A percentile compares a stretch with the other conserved stretches of the same genome.
phyloP scores from a whole-genome alignment of 306 rosid species.

The Erythrophleum fordii region DNA sequence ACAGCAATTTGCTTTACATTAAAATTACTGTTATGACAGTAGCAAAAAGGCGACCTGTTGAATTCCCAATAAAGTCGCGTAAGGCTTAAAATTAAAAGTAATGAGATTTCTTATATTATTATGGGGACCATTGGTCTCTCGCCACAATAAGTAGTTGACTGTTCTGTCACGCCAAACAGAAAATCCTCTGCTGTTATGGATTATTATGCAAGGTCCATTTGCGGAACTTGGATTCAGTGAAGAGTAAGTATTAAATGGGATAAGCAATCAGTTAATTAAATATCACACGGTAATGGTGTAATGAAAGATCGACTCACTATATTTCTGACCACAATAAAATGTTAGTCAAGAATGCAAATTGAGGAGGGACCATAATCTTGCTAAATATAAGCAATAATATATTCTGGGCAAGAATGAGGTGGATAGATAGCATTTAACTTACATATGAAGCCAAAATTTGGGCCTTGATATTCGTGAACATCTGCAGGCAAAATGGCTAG shows the following conservation, averaged over 20 bases:
- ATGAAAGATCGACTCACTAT: neutral
- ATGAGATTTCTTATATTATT: neutral
- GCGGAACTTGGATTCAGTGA: conserved; percentile 2
- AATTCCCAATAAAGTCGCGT: neutral
- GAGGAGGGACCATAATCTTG: conserved; percentile 8
- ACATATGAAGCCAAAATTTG: conserved; percentile 54
- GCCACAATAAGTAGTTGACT: neutral
- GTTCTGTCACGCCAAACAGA: neutral
- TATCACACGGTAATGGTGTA: neutral
- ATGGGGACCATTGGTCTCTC: neutral
- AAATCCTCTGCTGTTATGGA: neutral
- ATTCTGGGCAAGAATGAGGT: conserved; percentile 2
- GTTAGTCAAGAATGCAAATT: neutral
- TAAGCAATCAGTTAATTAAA: conserved; percentile 23
- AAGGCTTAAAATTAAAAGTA: neutral
- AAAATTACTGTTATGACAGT: neutral
- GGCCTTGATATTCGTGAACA: conserved; percentile 50
- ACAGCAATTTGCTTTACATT: neutral
- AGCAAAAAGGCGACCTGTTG: neutral
- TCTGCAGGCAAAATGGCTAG: conserved; percentile 40
- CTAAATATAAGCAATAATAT: conserved; percentile 17
- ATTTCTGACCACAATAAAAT: neutral
- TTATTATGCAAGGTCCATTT: neutral
- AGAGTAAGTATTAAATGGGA: neutral
- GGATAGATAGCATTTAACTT: conserved; percentile 34